A percentile compares a stretch with the other conserved stretches of the same genome.
phyloP scores from a whole-genome alignment of 1,284 basidiomycete species.

The Trichosporon sp. region DNA sequence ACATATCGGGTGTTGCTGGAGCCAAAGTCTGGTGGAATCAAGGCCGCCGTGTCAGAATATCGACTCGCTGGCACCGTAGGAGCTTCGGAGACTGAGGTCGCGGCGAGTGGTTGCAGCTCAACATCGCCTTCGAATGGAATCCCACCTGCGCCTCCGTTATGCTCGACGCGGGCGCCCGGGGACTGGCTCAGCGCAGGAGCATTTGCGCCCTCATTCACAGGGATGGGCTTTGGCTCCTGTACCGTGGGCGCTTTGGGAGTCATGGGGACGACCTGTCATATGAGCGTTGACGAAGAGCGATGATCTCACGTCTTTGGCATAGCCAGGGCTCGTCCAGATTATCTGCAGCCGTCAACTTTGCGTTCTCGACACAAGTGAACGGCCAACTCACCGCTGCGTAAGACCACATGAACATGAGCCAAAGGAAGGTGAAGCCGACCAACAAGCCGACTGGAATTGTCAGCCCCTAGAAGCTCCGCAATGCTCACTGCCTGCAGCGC shows the following conservation, averaged over 20 bases:
- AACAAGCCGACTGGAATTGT: slow-evolving; percentile 55
- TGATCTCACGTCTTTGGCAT: slow-evolving; percentile 58
- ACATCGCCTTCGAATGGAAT: too few relatives aligned
- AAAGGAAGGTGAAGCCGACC: slow-evolving; percentile 57
- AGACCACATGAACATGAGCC: slow-evolving; percentile 65
- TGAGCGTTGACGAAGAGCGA: neutral
- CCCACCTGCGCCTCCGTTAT: too few relatives aligned
- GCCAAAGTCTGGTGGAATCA: neutral
- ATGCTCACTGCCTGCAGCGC: slow-evolving; percentile 58
- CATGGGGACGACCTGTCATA: neutral
- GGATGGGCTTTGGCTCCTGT: neutral
- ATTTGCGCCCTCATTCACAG: too few relatives aligned
- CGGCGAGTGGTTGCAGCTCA: too few relatives aligned
- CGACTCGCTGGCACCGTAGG: too few relatives aligned
- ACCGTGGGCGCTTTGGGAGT: neutral
- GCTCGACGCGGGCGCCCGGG: too few relatives aligned
- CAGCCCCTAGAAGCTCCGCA: neutral
- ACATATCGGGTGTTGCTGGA: slow-evolving; percentile 15
- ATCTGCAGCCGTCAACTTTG: slow-evolving; percentile 45
- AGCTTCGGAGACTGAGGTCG: too few relatives aligned
- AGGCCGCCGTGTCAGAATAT: slow-evolving; percentile 11
- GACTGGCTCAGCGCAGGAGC: too few relatives aligned
- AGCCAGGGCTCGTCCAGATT: slow-evolving; percentile 61
- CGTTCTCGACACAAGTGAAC: neutral
- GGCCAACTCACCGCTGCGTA: slow-evolving; percentile 57